These are phyloP conservation scores for Ochromonas danica DNA, from an alignment of 108 stramenopile species.

Conservation along the genomic window DNA sequence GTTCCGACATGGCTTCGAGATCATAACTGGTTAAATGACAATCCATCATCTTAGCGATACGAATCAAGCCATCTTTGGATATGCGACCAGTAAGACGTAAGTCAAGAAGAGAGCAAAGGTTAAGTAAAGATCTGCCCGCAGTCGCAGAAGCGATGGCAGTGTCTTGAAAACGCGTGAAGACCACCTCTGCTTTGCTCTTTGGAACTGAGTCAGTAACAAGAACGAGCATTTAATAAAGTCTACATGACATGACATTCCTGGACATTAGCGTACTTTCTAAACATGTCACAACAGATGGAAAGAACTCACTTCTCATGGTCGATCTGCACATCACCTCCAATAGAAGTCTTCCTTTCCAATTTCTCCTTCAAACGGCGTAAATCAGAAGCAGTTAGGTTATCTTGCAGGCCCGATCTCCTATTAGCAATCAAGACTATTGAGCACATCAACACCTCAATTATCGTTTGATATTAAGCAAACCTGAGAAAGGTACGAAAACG, in stretches of 20 bases:
- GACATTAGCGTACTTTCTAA: too few species aligned
- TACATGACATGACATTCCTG: background rate
- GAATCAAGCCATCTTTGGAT: conserved; percentile 11
- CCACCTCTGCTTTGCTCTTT: background rate
- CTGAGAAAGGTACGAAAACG: conserved; percentile 27
- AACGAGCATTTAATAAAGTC: background rate
- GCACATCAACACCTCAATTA: too few species aligned
- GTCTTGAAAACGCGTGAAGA: conserved; percentile 11
- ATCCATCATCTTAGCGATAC: conserved; percentile 31
- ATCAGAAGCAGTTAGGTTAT: conserved; percentile 22
- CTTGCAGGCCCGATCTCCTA: conserved; percentile 21
- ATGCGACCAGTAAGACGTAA: background rate
- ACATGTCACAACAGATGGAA: background rate
- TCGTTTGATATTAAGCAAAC: background rate
- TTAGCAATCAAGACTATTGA: background rate
- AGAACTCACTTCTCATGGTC: conserved; percentile 23
- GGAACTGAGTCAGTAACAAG: background rate
- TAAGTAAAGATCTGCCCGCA: background rate
- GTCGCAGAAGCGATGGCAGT: background rate
- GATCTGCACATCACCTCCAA: background rate
- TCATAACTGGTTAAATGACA: background rate
- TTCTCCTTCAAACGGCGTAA: conserved; percentile 8
- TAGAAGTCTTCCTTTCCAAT: background rate
- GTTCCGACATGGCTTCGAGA: conserved; percentile 6
- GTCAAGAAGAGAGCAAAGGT: conserved; percentile 20